Conservation (phyloP, 1,284 basidiomycete species). For the Inonotus obliquus region DNA sequence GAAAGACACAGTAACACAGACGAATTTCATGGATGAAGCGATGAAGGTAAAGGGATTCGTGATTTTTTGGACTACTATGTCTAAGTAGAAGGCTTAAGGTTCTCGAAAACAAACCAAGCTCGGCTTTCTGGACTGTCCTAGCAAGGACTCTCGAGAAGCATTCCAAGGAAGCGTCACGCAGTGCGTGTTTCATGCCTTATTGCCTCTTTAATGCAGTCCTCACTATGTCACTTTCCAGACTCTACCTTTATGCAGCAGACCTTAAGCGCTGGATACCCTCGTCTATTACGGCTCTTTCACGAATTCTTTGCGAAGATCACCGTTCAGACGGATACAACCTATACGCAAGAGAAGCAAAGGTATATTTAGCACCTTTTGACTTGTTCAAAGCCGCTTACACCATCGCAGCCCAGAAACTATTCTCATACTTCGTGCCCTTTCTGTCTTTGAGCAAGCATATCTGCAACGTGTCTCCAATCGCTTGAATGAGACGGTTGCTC, state of each 20-base stretch:
- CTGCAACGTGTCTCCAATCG: conserved; percentile 78
- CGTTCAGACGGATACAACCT: conserved; percentile 90
- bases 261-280: conserved; percentile 80
- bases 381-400: background rate
- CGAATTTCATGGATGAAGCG: conserved; percentile 84
- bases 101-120: conserved; percentile 86
- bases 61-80: background rate
- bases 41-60: conserved; percentile 59
- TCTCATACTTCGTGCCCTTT: conserved; percentile 77
- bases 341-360: conserved; percentile 82
- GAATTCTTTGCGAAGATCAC: conserved; percentile 95
- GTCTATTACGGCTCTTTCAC: conserved; percentile 84
- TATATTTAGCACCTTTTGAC: conserved; percentile 34
- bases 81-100: conserved; percentile 38
- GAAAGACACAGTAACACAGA: conserved; percentile 72
- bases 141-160: conserved; percentile 77
- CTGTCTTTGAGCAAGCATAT: conserved; percentile 80
- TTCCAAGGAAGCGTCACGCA: conserved; percentile 69
- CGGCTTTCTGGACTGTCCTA: conserved; percentile 86
- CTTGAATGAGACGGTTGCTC: conserved; percentile 74
- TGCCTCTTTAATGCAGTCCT: background rate
- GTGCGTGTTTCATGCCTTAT: conserved; percentile 34
- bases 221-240: conserved; percentile 36
- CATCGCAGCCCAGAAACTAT: conserved; percentile 79
- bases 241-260: conserved; percentile 87